Percentiles rank a stretch among this genome's conserved stretches.
Conservation (phyloP, 73 alveolate species). For the Blepharisma japonicum region DNA sequence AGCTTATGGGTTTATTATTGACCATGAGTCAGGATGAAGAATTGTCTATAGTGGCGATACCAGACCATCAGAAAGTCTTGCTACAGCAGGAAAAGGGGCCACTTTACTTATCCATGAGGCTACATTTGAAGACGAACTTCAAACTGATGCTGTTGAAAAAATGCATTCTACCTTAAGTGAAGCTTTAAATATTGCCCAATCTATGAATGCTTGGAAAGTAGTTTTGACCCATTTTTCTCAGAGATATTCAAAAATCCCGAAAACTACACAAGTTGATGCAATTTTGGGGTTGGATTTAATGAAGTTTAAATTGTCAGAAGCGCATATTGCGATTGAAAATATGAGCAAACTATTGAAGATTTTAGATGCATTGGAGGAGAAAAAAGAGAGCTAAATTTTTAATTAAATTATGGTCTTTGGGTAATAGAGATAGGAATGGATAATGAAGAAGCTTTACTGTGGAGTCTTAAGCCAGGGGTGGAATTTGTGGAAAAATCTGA, state of each 20-base stretch:
- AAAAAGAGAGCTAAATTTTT: no score
- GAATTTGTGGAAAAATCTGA: no score
- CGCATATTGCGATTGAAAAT: not conserved
- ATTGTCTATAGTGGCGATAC: constrained; percentile 72
- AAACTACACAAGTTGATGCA: constrained; percentile 17
- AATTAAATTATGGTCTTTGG: no score
- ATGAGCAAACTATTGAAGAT: no score
- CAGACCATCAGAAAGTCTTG: constrained; percentile 80
- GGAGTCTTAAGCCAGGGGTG: no score
- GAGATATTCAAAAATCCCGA: constrained; percentile 77
- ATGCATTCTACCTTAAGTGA: constrained; percentile 92
- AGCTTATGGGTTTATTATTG: constrained; percentile 29
- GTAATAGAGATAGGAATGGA: no score
- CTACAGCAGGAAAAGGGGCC: constrained; percentile 74
- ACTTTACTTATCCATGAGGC: constrained; percentile 97
- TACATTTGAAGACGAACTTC: constrained; percentile 85
- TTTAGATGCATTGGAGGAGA: no score
- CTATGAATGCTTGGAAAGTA: constrained; percentile 71
- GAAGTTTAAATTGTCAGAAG: constrained; percentile 11
- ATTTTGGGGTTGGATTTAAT: constrained; percentile 2
- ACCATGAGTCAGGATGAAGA: constrained; percentile 29
- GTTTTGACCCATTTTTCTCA: constrained; percentile 95
- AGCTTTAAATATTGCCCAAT: constrained; percentile 85
- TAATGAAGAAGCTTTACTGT: no score
- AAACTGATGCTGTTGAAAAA: constrained; percentile 80